phyloP scores from a whole-genome alignment of 805 yeast species.

The Priceomyces fermenticarens region DNA sequence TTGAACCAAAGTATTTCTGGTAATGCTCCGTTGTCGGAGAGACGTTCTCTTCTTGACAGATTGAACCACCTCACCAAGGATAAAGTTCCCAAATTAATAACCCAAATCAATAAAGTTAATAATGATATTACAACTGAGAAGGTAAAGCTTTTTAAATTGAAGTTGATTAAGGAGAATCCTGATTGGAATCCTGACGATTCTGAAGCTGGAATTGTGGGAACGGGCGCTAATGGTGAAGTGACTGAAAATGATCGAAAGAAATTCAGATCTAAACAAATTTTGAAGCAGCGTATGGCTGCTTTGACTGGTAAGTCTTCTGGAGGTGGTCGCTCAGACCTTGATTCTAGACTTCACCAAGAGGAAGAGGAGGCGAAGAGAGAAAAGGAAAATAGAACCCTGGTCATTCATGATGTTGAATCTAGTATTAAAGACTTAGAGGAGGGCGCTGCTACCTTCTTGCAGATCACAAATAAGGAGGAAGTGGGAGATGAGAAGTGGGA shows the following conservation, averaged over 20 bases:
- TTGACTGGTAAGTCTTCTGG: constrained; percentile 66
- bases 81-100: constrained; percentile 67
- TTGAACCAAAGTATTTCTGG: constrained; percentile 23
- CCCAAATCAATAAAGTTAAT: constrained; percentile 61
- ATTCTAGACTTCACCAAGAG: constrained; percentile 51
- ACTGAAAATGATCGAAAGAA: constrained; percentile 81
- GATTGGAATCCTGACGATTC: constrained; percentile 43
- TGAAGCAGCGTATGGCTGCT: constrained; percentile 88
- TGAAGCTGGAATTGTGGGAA: constrained; percentile 55
- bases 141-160: constrained; percentile 57
- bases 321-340: constrained; percentile 51
- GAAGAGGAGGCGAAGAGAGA: constrained; percentile 51
- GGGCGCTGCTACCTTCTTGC: constrained; percentile 42
- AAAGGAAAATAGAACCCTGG: constrained; percentile 52
- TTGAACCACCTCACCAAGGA: constrained; percentile 62
- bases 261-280: constrained; percentile 72
- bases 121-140: constrained; percentile 65
- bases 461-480: constrained; percentile 39
- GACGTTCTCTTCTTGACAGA: constrained; percentile 50
- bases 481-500: constrained; percentile 73
- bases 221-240: constrained; percentile 83
- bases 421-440: constrained; percentile 64
- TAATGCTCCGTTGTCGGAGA: constrained; percentile 41
- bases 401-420: constrained; percentile 67
- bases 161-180: constrained; percentile 63